Conservation (phyloP, 208 protist genomes). For the Leptomonas pyrrhocoris region DNA sequence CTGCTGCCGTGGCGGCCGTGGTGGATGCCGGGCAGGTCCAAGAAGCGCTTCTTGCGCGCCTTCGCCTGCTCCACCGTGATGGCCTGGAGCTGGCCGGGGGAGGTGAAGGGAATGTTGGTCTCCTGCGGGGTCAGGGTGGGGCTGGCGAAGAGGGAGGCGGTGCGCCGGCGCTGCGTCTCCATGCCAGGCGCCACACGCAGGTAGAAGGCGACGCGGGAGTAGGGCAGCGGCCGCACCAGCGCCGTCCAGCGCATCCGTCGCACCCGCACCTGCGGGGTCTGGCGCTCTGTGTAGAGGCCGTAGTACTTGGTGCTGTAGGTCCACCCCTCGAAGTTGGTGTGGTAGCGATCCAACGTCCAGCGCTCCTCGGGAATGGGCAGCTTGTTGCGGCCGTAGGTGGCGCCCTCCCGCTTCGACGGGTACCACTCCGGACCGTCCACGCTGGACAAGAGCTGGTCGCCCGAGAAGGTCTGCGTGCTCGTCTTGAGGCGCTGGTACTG, state of each 20-base stretch:
- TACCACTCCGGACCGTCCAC: conserved; percentile 75
- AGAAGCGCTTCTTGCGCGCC: conserved; percentile 12
- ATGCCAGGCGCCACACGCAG: conserved; percentile 53
- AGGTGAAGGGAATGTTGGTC: conserved; percentile 33
- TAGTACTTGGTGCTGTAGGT: conserved; percentile 78
- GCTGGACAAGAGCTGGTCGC: conserved; percentile 44
- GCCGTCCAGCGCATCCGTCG: conserved; percentile 80
- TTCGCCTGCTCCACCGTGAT: conserved; percentile 34
- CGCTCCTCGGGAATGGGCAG: conserved; percentile 22
- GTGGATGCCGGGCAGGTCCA: conserved; percentile 5
- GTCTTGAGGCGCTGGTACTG: conserved; percentile 72
- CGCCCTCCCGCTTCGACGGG: conserved; percentile 51
- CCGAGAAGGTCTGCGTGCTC: conserved; percentile 39
- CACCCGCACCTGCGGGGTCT: conserved; percentile 43
- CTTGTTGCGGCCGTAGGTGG: conserved; percentile 39
- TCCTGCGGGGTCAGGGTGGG: conserved; percentile 15
- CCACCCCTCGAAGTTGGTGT: conserved; percentile 82
- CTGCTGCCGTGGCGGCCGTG: conserved; percentile 22
- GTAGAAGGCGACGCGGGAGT: conserved; percentile 52
- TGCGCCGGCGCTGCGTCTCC: conserved; percentile 35
- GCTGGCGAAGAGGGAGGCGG: conserved; percentile 2
- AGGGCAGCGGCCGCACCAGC: conserved; percentile 48
- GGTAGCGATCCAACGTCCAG: conserved; percentile 71
- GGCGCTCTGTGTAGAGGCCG: conserved; percentile 53
- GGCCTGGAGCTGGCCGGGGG: conserved; percentile 39